Conservation (phyloP, 2,329 filamentous ascomycete genomes). For the Chalaropsis ovoidea region DNA sequence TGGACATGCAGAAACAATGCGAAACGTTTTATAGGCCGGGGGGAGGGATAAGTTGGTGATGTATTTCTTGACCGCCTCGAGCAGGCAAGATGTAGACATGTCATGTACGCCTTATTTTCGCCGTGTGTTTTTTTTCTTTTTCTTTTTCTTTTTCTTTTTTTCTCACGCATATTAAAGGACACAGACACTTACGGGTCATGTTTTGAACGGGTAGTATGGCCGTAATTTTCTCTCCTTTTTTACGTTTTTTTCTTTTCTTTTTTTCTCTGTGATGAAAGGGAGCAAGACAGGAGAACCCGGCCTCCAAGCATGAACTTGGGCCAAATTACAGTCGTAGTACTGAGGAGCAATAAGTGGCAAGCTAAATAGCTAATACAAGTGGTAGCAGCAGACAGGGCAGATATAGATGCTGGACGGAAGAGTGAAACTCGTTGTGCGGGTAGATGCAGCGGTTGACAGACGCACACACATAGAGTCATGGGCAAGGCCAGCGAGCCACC, state of each 20-base stretch:
- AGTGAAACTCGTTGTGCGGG: background rate
- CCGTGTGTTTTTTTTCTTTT: background rate
- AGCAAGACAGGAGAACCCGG: conserved; percentile 13
- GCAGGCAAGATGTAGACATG: background rate
- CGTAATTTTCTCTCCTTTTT: conserved; percentile 1
- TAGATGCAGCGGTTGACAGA: background rate
- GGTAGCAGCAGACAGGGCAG: background rate
- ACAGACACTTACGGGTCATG: background rate
- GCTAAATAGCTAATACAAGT: background rate
- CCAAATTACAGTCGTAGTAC: conserved; percentile 11
- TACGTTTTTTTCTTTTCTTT: background rate
- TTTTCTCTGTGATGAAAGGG: background rate
- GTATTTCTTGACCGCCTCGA: conserved; percentile 5
- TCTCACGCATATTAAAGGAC: background rate
- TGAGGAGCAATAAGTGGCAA: background rate
- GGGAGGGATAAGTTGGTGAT: background rate
- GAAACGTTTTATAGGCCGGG: conserved; percentile 6
- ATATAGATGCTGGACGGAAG: background rate
- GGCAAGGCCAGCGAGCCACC: too few relatives aligned
- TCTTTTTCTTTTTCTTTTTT: background rate
- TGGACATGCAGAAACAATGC: background rate
- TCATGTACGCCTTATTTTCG: too few relatives aligned
- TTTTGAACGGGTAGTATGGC: background rate
- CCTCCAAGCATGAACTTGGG: conserved; percentile 11
- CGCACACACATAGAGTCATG: too few relatives aligned